phyloP scores from a whole-genome alignment of 176 grass and related monocot species.

The Alopecurus myosuroides region DNA sequence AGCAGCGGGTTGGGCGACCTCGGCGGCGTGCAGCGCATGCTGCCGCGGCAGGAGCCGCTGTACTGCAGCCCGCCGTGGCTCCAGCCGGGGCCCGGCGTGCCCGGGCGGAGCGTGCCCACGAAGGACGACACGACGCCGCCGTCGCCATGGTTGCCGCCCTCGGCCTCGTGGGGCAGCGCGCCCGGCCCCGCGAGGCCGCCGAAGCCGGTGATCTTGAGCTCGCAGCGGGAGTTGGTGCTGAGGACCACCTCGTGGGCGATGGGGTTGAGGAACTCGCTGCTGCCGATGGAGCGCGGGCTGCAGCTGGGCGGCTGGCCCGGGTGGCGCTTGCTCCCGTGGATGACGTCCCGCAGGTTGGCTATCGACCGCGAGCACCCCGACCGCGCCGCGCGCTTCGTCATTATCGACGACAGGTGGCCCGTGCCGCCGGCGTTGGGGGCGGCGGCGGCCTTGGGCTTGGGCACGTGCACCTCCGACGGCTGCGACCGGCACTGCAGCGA shows the following conservation, averaged over 20 bases:
- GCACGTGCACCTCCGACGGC: conserved; percentile 86
- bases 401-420: conserved; percentile 43
- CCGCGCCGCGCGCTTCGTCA: conserved; percentile 56
- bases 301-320: conserved; percentile 66
- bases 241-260: conserved; percentile 93
- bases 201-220: conserved; percentile 86
- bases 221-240: conserved; percentile 89
- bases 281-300: conserved; percentile 95
- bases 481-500: conserved; percentile 91
- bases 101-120: conserved; percentile 78
- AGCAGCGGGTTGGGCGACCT: conserved; percentile 55
- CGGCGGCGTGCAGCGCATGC: conserved; percentile 60
- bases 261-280: conserved; percentile 98
- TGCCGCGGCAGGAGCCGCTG: conserved; percentile 45
- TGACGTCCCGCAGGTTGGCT: conserved; percentile 90
- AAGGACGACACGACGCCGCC: conserved; percentile 39
- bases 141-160: too few species aligned
- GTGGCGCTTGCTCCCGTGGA: conserved; percentile 98
- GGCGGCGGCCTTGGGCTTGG: conserved; percentile 33
- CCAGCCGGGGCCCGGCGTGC: conserved; percentile 81
- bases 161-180: neutral
- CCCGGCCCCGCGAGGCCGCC: conserved; percentile 1
- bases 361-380: conserved; percentile 92
- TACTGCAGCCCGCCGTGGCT: conserved; percentile 36
- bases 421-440: neutral